Evolutionary conservation across 2,329 filamentous ascomycete species (phyloP), one percentile per base, ranked within the genome.

Genomic region (Sordariomycetes sp.): DNA sequence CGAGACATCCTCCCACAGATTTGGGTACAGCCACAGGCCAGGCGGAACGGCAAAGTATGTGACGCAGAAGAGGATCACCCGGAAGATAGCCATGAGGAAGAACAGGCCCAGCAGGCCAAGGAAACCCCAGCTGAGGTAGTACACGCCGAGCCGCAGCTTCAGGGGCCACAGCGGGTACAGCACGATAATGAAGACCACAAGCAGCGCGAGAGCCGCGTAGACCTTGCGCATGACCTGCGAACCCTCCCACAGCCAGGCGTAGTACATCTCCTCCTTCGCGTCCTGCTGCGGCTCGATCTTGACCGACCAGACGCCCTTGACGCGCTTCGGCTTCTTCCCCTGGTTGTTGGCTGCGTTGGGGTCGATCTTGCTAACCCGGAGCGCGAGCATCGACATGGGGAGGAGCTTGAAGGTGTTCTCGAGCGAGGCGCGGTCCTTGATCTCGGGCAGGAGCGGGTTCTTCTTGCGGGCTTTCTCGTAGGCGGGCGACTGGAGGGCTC

Each of bases 11-110:
- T 99, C 94, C 77, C 97, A 99, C 22, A 99, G 76, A 69, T 99
- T 99, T 54, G 94, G 94, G 75, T 93, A 99, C 52, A 99, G 80
- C 94, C 94, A 99, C n/a, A 99, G 79, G 66, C 94, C 94, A 2
- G 94, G 94, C 3, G 92, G 77, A 1, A 84, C 79, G 18, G 81
- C 79, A 68, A 97, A 96, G 73, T 96, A 91, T 24, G 94, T 97
- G 70, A 96, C 74, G 69, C 90, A 87, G 77, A 99, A 99, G 32
- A 99, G 79, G 61, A 99, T 96, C 59, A 97, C 81, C 60, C 94
- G 86, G 82, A 99, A 91, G 68, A 99, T 96, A 6, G 93, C 89
- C 94, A 99, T 97, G 68, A 85, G 83, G 73, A 99, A 97, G 83
- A 99, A 99, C 55, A 96, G 76, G 59, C 89, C 94, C 53, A 99